A percentile compares a stretch with the other conserved stretches of the same genome.
phyloP scores from a whole-genome alignment of 1,284 basidiomycete species.

The Pterula multifida region DNA sequence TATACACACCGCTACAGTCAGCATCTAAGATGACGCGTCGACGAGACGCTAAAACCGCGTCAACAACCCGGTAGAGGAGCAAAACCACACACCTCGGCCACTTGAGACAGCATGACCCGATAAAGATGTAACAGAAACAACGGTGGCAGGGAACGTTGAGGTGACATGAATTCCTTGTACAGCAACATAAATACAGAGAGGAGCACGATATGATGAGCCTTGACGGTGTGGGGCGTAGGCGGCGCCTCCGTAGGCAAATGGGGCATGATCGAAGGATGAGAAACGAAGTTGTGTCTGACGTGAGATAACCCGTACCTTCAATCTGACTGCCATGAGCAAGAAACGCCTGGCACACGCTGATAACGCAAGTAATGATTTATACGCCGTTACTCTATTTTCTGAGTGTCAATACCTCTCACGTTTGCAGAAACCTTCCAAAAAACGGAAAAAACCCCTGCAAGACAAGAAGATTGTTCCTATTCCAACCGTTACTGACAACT shows the following conservation, averaged over 20 bases:
- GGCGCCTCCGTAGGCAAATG: conserved; percentile 25
- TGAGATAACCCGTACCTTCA: conserved; percentile 1
- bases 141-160: conserved; percentile 30
- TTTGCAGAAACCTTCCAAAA: conserved; percentile 9
- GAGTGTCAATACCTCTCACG: neutral
- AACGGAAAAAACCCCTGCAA: conserved; percentile 21
- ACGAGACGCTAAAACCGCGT: conserved; percentile 14
- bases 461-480: conserved; percentile 56
- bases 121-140: conserved; percentile 51
- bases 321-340: conserved; percentile 2
- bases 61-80: conserved; percentile 5
- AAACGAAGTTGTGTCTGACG: neutral
- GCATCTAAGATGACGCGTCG: neutral
- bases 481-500: conserved; percentile 22
- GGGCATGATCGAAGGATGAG: conserved; percentile 1
- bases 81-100: conserved; percentile 21
- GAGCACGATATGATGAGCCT: conserved; percentile 63
- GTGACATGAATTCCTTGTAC: conserved; percentile 42
- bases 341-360: neutral
- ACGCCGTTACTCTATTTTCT: too few species aligned
- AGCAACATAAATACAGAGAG: conserved; percentile 46
- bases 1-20: neutral
- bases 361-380: conserved; percentile 34
- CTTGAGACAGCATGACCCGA: conserved; percentile 49
- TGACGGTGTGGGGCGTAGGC: conserved; percentile 47